A percentile compares a stretch with the other conserved stretches of the same genome.
Conservation (phyloP, 1,139 yeast genomes). For the Saccharomycopsis phalli region DNA sequence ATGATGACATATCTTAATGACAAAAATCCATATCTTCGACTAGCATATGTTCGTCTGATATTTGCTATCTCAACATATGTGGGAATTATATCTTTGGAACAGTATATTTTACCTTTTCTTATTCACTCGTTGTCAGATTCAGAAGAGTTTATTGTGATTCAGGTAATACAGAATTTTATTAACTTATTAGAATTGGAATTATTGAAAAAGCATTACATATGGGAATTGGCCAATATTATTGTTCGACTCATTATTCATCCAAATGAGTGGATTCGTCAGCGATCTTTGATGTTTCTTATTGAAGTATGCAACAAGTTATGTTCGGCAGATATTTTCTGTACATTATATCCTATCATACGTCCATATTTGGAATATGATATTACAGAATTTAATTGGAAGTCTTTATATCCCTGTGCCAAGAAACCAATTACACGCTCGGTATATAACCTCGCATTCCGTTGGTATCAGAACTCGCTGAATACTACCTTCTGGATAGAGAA, state of each 20-base stretch:
- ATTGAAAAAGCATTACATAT: conserved; percentile 37
- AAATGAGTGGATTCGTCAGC: conserved; percentile 75
- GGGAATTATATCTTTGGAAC: conserved; percentile 78
- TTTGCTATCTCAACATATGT: conserved; percentile 69
- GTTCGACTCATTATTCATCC: conserved; percentile 67
- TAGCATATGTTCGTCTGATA: conserved; percentile 69
- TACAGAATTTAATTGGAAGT: conserved; percentile 53
- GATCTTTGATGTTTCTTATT: conserved; percentile 52
- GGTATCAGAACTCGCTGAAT: conserved; percentile 47
- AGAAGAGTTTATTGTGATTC: conserved; percentile 76
- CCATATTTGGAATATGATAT: conserved; percentile 74
- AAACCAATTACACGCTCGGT: conserved; percentile 60
- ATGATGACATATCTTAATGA: conserved; percentile 87
- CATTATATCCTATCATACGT: conserved; percentile 73
- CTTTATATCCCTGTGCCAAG: conserved; percentile 54
- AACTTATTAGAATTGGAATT: conserved; percentile 47
- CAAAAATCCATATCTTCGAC: conserved; percentile 54
- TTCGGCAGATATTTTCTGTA: conserved; percentile 74
- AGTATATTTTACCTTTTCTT: conserved; percentile 75
- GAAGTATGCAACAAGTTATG: conserved; percentile 55
- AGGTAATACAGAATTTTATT: conserved; percentile 62
- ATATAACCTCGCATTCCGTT: conserved; percentile 54
- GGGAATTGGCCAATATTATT: conserved; percentile 42
- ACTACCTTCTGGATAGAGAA: conserved; percentile 14
- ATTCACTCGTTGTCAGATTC: conserved; percentile 76